Base-by-base conservation (phyloP, 108 stramenopile genomes). In the Skeletonema tropicum region DNA sequence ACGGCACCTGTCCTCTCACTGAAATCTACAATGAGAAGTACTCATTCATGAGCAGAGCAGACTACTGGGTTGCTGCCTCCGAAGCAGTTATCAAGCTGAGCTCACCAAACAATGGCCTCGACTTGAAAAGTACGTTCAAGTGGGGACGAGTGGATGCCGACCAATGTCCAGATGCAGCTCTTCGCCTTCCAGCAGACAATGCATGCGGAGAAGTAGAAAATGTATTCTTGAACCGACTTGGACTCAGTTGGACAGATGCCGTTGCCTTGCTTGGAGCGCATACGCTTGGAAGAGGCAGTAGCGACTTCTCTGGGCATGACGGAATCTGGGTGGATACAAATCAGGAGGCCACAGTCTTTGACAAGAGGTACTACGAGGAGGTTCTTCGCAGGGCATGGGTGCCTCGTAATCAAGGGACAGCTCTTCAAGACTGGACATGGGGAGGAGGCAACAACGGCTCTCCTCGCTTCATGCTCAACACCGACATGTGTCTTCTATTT, bases 211-310 rank as follows among this genome's bases (percentile, higher is more conserved):
- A 76, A 29, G 70, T 82, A 10, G 62, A 82, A 66, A 29, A 49
- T 12, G 59, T 61, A 9, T 82, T 82, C 42, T 60, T 82, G 31
- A 52, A 33, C 21, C 52, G 80, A 23, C 48, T 82, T 36, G 80
- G 80, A 8, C 49, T 82, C 17, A 61, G 15, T 13, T 76, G 75
- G 70, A 71, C 30, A 23, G 80, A 82, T 38, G 80, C 80, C 4
- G 89, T 83, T 35, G 83, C 85, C 32, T 57, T 79, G 57, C 61
- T 83, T 42, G 77, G 83, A 39, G 77, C 61, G 14, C 77, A 83
- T 32, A 74, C 83, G 2, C 38, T 79, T 35, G 83, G 77, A 33
- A 60, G 83, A 58, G 83, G 77, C 10, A 52, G 72, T 35, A 31
- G 9, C 11, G 25, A 72, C 61, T 76, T 77, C 36, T 73, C 75